phyloP scores from a whole-genome alignment of 768 basidiomycete genomes.

The Ramaria rubella region DNA sequence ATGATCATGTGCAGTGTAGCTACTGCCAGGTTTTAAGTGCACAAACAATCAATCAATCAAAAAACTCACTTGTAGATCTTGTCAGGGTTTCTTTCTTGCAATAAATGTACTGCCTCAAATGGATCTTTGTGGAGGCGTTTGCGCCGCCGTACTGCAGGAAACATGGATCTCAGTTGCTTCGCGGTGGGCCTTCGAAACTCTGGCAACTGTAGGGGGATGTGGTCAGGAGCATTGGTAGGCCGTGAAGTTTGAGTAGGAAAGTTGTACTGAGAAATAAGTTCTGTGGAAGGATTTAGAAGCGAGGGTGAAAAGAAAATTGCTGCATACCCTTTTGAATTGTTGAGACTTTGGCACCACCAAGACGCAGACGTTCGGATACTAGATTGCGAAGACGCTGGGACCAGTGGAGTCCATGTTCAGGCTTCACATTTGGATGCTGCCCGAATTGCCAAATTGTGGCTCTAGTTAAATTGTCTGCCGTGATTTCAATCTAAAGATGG shows the following conservation, averaged over 20 bases:
- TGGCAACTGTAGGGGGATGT: not conserved
- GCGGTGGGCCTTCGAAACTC: not conserved
- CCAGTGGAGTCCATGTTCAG: not conserved
- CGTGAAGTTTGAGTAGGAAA: not conserved
- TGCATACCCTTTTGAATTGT: not conserved
- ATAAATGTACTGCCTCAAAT: not conserved
- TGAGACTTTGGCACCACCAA: not conserved
- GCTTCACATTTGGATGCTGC: not conserved
- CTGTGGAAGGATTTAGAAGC: too few species aligned
- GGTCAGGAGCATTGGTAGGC: not conserved
- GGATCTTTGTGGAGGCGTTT: not conserved
- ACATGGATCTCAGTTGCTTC: not conserved
- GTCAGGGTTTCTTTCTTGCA: not conserved
- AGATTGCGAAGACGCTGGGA: not conserved
- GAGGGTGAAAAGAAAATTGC: too few species aligned
- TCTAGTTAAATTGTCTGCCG: not conserved
- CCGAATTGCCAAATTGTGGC: not conserved
- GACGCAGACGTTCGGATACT: not conserved
- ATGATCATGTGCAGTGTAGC: not conserved
- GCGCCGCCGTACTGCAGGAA: not conserved
- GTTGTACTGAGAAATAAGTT: not conserved
- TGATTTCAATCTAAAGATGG: not conserved
- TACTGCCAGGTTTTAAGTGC: too few species aligned
- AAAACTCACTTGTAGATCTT: slow-evolving; percentile 1
- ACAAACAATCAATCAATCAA: too few species aligned